Evolutionary conservation across 2,329 filamentous ascomycete species (phyloP), one percentile per base, ranked within the genome.

Genomic region (Paracamarosporium sp.): DNA sequence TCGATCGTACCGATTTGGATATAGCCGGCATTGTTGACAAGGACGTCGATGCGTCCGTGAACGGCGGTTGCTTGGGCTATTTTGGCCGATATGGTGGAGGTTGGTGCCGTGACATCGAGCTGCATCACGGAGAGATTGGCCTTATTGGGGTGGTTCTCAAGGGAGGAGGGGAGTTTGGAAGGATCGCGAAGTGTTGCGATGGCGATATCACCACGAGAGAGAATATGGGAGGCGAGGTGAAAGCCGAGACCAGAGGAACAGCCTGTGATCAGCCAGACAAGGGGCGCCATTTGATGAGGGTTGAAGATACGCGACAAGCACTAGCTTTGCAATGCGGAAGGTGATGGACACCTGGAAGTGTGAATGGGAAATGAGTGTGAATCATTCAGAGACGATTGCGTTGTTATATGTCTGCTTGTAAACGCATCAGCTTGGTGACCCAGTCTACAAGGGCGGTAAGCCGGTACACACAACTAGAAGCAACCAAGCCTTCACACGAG

Each of bases 1-100:
- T 54, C 53, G 6, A 30, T 25, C 2, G 24, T 41, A 4, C 41
- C 57, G 20, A 40, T 41, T 13, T 53, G n/a, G 31, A 57, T 54
- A 3, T 83, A 76, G 20, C 90, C 92, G 40, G 79, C 79, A 40
- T 78, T 79, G 60, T 80, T 80, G 31, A 81, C 72, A 4, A 81
- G 66, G 7, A 80, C 64, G 52, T 81, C 79, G 53, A 80, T 4
- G 12, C 55, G 55, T n/a, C 78, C 75, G 51, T 72, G 72, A 7
- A 59, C 56, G 5, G 64, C 47, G 25, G 76, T 69, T 1, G 71
- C 72, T 15, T 72, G 61, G 2, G 68, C 61, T n/a, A 70, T 63
- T 7, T 61, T 59, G 8, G 63, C 51, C 31, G 72, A 62, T 22
- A 80, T 55, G n/a, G 65, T 54, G 1, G 64, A 56, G 1, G 71